Conservation (phyloP, 805 yeast species). For the Huiozyma naganishii region DNA sequence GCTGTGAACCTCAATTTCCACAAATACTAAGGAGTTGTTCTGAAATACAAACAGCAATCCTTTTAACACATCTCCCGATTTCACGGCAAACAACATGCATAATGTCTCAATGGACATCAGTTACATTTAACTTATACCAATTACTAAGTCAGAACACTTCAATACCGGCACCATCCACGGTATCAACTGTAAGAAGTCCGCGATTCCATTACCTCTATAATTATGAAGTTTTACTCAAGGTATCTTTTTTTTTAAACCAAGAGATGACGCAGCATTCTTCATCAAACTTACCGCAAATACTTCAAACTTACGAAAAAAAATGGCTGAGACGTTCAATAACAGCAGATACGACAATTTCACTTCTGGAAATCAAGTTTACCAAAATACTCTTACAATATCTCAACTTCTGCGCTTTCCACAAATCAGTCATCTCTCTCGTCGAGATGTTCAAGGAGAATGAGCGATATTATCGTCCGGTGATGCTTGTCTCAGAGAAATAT, state of each 20-base stretch:
- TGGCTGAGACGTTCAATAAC: constrained; percentile 17
- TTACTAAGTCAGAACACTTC: neutral
- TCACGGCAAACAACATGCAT: neutral
- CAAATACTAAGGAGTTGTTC: constrained; percentile 9
- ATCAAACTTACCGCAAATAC: constrained; percentile 23
- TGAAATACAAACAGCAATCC: constrained; percentile 20
- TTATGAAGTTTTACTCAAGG: constrained; percentile 25
- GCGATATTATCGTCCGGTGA: constrained; percentile 6
- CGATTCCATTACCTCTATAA: constrained; percentile 16
- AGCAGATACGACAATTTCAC: constrained; percentile 5
- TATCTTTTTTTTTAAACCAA: constrained; percentile 25
- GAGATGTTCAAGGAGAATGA: constrained; percentile 2
- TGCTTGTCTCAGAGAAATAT: constrained; percentile 4
- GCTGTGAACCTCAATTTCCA: neutral
- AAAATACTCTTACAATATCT: constrained; percentile 17
- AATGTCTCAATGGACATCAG: neutral
- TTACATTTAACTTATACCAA: neutral
- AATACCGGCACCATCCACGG: no score
- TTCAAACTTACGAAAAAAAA: constrained; percentile 22
- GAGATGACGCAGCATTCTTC: constrained; percentile 27
- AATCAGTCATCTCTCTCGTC: constrained; percentile 8
- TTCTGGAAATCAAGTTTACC: constrained; percentile 18
- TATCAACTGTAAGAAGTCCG: neutral
- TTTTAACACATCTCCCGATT: constrained; percentile 3
- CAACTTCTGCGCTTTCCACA: constrained; percentile 19